Conservation (phyloP, 768 basidiomycete species). For the Wakefieldia striispora region DNA sequence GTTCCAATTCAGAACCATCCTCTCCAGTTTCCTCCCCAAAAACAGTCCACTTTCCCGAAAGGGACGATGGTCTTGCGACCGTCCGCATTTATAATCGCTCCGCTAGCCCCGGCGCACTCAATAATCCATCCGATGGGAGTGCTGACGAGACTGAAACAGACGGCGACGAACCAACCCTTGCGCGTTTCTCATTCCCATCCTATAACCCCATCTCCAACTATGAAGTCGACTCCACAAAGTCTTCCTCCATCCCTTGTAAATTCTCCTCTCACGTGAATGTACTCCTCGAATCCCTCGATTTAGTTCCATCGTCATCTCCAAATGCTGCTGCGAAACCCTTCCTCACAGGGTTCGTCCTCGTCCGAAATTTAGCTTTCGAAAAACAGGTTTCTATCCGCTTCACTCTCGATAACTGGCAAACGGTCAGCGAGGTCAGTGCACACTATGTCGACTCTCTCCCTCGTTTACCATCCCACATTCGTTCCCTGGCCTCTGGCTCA, state of each 20-base stretch:
- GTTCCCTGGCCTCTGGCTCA: not conserved
- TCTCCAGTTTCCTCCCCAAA: slow-evolving; percentile 60
- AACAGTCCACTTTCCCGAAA: slow-evolving; percentile 84
- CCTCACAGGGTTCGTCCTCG: slow-evolving; percentile 76
- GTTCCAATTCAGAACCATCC: slow-evolving; percentile 57
- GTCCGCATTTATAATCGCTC: slow-evolving; percentile 62
- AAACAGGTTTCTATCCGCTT: slow-evolving; percentile 86
- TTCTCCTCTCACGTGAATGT: slow-evolving; percentile 26
- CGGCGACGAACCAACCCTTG: slow-evolving; percentile 14
- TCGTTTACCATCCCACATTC: slow-evolving; percentile 32
- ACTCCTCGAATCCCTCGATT: slow-evolving; percentile 37
- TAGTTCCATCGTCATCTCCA: slow-evolving; percentile 17
- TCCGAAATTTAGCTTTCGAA: slow-evolving; percentile 85
- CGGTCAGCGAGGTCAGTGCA: no score
- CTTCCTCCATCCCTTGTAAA: slow-evolving; percentile 12
- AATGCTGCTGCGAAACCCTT: slow-evolving; percentile 15
- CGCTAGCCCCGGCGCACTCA: slow-evolving; percentile 65
- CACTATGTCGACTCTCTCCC: slow-evolving; percentile 44
- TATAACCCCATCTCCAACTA: slow-evolving; percentile 10
- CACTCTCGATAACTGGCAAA: slow-evolving; percentile 93
- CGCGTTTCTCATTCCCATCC: slow-evolving; percentile 27
- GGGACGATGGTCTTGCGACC: slow-evolving; percentile 57
- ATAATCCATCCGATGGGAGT: slow-evolving; percentile 12
- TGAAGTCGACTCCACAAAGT: slow-evolving; percentile 20
- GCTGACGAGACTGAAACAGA: slow-evolving; percentile 49